phyloP scores from a whole-genome alignment of 2,329 filamentous ascomycete genomes.

The Alternaria arborescens region DNA sequence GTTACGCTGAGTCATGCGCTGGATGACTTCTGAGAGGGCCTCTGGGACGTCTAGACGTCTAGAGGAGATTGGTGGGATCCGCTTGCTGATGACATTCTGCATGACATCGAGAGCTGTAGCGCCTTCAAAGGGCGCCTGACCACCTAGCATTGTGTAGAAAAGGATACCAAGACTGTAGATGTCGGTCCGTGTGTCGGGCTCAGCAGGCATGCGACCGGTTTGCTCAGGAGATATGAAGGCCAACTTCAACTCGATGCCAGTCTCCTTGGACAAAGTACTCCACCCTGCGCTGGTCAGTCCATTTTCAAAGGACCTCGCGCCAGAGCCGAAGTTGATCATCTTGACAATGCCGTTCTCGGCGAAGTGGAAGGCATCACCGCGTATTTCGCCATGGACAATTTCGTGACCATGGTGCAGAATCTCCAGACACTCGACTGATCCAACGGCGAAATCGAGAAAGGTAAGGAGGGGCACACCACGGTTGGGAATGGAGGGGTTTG shows the following conservation, averaged over 20 bases:
- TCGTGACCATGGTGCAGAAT: conserved; percentile 89
- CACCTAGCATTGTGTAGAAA: conserved; percentile 78
- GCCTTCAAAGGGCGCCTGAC: conserved; percentile 81
- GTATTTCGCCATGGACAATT: conserved; percentile 88
- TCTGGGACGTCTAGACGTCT: conserved; percentile 86
- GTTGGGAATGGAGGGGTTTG: conserved; percentile 37
- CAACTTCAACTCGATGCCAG: conserved; percentile 87
- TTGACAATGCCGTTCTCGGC: conserved; percentile 78
- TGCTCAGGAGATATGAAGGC: conserved; percentile 94
- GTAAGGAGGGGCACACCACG: conserved; percentile 73
- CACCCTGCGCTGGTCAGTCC: conserved; percentile 85
- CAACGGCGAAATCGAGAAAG: conserved; percentile 92
- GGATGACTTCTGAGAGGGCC: conserved; percentile 80
- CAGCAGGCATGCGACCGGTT: conserved; percentile 89
- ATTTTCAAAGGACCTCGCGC: conserved; percentile 87
- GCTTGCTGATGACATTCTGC: conserved; percentile 82
- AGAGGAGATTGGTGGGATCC: conserved; percentile 78
- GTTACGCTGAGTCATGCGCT: conserved; percentile 90
- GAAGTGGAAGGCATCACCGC: conserved; percentile 91
- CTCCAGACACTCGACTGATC: conserved; percentile 84
- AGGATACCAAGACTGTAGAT: conserved; percentile 91
- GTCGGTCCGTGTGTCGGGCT: conserved; percentile 86
- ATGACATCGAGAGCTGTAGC: conserved; percentile 87
- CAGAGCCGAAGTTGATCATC: conserved; percentile 85
- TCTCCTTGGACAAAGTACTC: conserved; percentile 81